Evolutionary conservation across 2,329 filamentous ascomycete genomes (phyloP).

Genomic region (Dichotomopilus funicola): DNA sequence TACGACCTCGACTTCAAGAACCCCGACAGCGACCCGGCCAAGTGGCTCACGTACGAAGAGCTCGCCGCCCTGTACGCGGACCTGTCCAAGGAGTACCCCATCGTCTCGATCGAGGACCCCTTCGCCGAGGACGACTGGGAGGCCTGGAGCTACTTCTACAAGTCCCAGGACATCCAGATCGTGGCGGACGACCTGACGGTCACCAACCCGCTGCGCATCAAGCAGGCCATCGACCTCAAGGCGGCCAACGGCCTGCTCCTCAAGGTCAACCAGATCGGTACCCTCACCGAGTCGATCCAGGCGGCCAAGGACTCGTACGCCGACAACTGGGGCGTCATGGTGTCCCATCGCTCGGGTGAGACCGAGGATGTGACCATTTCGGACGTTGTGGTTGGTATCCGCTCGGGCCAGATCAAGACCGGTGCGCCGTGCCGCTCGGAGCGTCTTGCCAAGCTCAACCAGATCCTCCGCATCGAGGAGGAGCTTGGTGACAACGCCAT

Average conservation of each 20-base stretch:
- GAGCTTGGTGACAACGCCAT: conserved; percentile 88
- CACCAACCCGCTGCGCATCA: conserved; percentile 98
- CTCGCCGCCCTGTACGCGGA: conserved; percentile 86
- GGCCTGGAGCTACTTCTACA: conserved; percentile 99
- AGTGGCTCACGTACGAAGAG: conserved; percentile 99
- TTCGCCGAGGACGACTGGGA: conserved; percentile 99
- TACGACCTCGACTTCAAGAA: conserved; percentile 99
- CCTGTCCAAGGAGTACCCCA: conserved; percentile 91
- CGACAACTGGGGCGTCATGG: conserved; percentile 98
- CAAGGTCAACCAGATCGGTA: conserved; percentile 99
- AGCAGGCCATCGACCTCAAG: conserved; percentile 99
- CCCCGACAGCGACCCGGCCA: conserved; percentile 87
- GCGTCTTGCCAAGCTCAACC: conserved; percentile 99
- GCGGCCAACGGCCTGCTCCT: conserved; percentile 95
- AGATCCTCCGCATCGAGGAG: conserved; percentile 99
- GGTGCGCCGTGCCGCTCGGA: conserved; percentile 94
- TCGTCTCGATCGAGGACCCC: conserved; percentile 97
- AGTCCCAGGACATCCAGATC: conserved; percentile 97
- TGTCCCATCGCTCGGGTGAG: conserved; percentile 98
- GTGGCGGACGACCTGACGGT: conserved; percentile 98
- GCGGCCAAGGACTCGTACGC: conserved; percentile 97
- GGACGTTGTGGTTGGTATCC: conserved; percentile 94
- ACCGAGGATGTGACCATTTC: conserved; percentile 99
- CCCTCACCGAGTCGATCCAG: conserved; percentile 97
- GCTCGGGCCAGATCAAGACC: conserved; percentile 97